Evolutionary conservation across 805 yeast species (phyloP), one percentile per base, ranked within the genome.

Genomic region (Barnettozyma pratensis): DNA sequence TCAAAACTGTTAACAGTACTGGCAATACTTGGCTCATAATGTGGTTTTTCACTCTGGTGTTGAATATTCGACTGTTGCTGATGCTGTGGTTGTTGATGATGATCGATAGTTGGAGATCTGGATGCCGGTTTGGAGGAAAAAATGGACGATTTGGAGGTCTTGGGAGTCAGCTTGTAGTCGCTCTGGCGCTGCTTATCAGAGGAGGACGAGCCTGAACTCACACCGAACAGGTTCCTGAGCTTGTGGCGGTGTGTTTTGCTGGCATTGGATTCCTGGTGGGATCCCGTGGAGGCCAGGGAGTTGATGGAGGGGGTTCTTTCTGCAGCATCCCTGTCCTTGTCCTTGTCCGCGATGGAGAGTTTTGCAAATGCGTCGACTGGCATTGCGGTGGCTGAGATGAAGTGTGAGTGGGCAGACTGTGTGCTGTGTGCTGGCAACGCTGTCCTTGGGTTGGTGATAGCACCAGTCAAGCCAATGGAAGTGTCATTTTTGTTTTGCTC

Each of bases 131-230:
- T 55, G 9, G 54, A 52, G 0, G 63, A 58, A 38, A 59, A 57
- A 5, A 54, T 41, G 9, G 63, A 58, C 19, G 54, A 45, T 41
- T 53, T 55, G 2, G 65, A 61, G 25, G 61, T 54, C 37, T 60
- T 57, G n/a, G 65, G 63, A 4, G 63, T 57, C 26, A 61, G 36
- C 26, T 32, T 47, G 39, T 44, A 39, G 10, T 41, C 34, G 28
- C 34, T 41, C 5, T 36, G 38, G 25, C 45, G 46, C 26, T 42
- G 42, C 4, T 39, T 27, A 29, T 43, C 43, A 4, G 14, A 37
- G 31, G 11, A 27, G 14, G 41, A 42, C 11, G 47, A 40, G 3
- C 39, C 40, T n/a, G 42, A 35, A 35, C 29, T 29, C 31, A 44
- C 45, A 11, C 46, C 47, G 31, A 47, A 47, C 26, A 47, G 30